Conservation (phyloP, 73 alveolate species). For the Paramecium sonneborni region DNA sequence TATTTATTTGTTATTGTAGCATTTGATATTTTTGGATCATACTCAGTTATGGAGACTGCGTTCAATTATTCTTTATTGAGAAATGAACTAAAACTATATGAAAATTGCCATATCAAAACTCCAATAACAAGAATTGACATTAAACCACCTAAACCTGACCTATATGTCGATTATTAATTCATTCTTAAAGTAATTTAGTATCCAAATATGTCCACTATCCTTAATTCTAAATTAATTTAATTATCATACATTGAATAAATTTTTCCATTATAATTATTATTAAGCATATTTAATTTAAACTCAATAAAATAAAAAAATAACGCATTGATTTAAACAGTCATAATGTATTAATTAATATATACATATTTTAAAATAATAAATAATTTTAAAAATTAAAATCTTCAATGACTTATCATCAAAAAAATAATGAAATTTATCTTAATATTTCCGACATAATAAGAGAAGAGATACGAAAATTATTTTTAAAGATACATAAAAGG, state of each 20-base stretch:
- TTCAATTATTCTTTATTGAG: background rate
- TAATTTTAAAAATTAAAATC: background rate
- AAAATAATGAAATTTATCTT: too few species aligned
- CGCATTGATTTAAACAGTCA: background rate
- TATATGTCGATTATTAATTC: background rate
- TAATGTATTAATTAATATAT: background rate
- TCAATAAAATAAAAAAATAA: background rate
- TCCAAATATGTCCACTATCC: constrained; percentile 33
- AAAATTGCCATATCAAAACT: background rate
- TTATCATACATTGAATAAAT: background rate
- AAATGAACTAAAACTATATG: background rate
- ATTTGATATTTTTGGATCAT: background rate
- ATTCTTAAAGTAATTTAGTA: background rate
- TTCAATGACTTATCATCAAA: too few species aligned
- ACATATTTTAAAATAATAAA: background rate
- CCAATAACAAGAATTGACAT: background rate
- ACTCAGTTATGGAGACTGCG: background rate
- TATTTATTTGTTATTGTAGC: background rate
- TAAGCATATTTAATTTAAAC: background rate
- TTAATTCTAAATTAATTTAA: background rate
- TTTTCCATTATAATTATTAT: background rate
- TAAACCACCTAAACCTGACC: background rate
- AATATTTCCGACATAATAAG: too few species aligned
- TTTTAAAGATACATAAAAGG: too few species aligned
- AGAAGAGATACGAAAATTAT: too few species aligned